Conservation (phyloP, 495 filamentous ascomycete genomes). For the Saxophila tyrrhenica region DNA sequence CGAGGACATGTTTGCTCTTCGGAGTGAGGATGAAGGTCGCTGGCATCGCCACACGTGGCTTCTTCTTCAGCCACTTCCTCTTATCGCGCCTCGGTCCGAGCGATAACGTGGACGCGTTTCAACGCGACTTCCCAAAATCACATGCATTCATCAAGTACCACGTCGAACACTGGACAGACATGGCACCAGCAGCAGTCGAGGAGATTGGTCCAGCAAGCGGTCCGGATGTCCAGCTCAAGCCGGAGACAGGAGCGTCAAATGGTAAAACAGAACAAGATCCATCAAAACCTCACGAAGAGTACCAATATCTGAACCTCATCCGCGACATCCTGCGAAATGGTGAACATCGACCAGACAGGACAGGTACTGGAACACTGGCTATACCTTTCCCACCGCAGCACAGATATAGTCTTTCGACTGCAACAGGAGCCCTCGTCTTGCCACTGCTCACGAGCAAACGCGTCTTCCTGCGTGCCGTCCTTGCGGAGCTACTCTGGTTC, state of each 20-base stretch:
- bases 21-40: neutral
- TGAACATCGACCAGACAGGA: slow-evolving; percentile 76
- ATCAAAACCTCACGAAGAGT: slow-evolving; percentile 26
- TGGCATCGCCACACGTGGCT: neutral
- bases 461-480: slow-evolving; percentile 81
- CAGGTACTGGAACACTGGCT: slow-evolving; percentile 83
- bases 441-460: slow-evolving; percentile 95
- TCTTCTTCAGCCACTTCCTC: neutral
- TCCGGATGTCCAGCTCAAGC: slow-evolving; percentile 1
- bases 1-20: no score
- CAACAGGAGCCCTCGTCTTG: slow-evolving; percentile 49
- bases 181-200: slow-evolving; percentile 17
- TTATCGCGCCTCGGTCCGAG: neutral
- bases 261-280: neutral
- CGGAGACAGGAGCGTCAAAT: neutral
- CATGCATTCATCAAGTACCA: no score
- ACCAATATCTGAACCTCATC: slow-evolving; percentile 41
- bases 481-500: slow-evolving; percentile 96
- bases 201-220: slow-evolving; percentile 18
- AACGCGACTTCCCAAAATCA: neutral
- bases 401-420: slow-evolving; percentile 68
- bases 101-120: neutral
- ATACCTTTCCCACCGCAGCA: slow-evolving; percentile 78
- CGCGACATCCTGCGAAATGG: slow-evolving; percentile 61
- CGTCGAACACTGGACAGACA: neutral